Base-by-base conservation (phyloP, 1,284 basidiomycete species). In the Xerocomus minutiporus region DNA sequence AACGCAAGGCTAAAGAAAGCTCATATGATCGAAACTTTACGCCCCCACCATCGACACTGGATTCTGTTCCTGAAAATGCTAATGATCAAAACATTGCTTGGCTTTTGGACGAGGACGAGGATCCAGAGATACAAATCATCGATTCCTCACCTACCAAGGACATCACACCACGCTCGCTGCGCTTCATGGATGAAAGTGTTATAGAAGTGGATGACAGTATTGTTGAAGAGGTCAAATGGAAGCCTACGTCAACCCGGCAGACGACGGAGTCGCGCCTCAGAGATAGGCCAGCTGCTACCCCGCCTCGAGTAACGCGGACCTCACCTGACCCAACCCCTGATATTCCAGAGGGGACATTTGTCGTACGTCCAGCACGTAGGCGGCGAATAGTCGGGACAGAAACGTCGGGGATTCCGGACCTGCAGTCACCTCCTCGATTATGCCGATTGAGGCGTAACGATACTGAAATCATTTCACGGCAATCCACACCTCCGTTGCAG, bases 41-140 rank as follows among this genome's bases (percentile, higher is more conserved):
- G 13, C 46, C 42, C 11, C 23, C 42, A 8, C 28, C 40, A 2
- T 20, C 20, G 20, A 17, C 50, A 23, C 20, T 36, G 17, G 12
- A 50, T 26, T 13, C 47, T 23, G 45, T 42, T 12, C 20, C 47
- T 5, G 31, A 48, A 50, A 50, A 36, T 43, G 50, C 52, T 34
- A 49, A 54, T 20, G 60, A 67, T 26, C 60, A 71, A 34, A 73
- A 73, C 57, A 81, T 86, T 69, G 75, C 79, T 3, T 87, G 85
- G 84, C 71, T 87, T 23, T 67, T 87, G 11, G 82, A 82, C 41
- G 83, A 83, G 46, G 80, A 83, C 49, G 78, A 80, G 50, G 76
- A 77, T 3, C 72, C 71, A 4, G 71, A 75, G 45, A 70, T 84
- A 53, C 72, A 77, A 48, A 75, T 84, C 39, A 48, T 78, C 9